phyloP scores from a whole-genome alignment of 2,329 filamentous ascomycete genomes.

The Aspergillus spinulosporus region DNA sequence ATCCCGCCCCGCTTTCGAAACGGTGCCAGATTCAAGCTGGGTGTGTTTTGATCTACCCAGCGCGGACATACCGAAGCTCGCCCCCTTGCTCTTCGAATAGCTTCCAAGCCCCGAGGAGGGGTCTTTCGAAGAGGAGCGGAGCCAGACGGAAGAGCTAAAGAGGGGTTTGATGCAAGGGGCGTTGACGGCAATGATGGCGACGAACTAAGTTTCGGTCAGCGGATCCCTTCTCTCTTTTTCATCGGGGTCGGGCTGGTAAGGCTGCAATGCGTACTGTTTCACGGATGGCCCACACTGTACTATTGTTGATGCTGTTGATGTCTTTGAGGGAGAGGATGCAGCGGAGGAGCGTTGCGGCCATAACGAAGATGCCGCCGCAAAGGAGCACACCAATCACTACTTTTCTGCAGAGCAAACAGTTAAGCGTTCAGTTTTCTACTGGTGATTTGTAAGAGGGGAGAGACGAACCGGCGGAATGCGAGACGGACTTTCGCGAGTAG shows the following conservation, averaged over 20 bases:
- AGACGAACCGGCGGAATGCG: constrained; percentile 30
- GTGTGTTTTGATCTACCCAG: constrained; percentile 12
- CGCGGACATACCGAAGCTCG: constrained; percentile 14
- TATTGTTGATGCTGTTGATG: constrained; percentile 41
- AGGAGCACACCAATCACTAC: constrained; percentile 43
- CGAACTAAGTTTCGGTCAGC: constrained; percentile 32
- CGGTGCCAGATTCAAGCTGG: constrained; percentile 6
- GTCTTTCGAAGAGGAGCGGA: constrained; percentile 18
- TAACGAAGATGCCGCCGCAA: constrained; percentile 49
- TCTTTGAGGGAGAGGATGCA: constrained; percentile 41
- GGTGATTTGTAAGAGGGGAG: too few species aligned
- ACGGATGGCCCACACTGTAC: constrained; percentile 47
- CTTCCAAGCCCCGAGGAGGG: constrained; percentile 1
- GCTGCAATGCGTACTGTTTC: constrained; percentile 37
- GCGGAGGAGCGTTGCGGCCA: constrained; percentile 46
- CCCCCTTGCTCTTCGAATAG: neutral
- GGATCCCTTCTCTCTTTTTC: too few species aligned
- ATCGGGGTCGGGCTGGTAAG: too few species aligned
- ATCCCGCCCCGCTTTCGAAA: constrained; percentile 7
- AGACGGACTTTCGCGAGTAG: constrained; percentile 45
- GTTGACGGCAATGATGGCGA: constrained; percentile 48
- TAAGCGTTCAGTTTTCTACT: too few species aligned
- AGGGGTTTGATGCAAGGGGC: constrained; percentile 46
- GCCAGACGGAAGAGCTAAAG: constrained; percentile 32
- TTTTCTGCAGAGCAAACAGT: constrained; percentile 28